A percentile compares a stretch with the other conserved stretches of the same genome.
Conservation (phyloP, 2,329 filamentous ascomycete species). For the Pseudocercospora musae region DNA sequence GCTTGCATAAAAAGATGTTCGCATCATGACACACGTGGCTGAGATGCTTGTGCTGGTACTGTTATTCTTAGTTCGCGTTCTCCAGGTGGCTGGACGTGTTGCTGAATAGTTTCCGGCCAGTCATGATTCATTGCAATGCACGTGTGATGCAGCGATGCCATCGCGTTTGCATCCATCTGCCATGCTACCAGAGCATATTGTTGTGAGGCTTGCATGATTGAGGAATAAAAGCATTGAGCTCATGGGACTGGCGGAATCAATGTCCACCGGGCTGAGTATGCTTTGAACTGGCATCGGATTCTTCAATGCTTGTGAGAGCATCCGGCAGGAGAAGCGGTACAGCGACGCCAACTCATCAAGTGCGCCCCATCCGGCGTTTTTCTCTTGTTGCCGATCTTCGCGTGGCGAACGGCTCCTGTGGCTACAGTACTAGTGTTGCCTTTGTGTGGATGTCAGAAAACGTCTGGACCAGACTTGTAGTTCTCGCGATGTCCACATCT, state of each 20-base stretch:
- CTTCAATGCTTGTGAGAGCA: neutral
- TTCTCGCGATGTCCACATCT: neutral
- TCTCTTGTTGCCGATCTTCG: neutral
- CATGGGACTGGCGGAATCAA: too few species aligned
- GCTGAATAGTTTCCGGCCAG: too few species aligned
- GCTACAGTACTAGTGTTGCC: neutral
- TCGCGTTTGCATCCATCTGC: too few species aligned
- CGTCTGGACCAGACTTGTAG: neutral
- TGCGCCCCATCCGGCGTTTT: neutral
- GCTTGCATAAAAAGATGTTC: too few species aligned
- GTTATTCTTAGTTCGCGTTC: neutral
- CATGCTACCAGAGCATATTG: too few species aligned
- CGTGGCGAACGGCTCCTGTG: conserved; percentile 1
- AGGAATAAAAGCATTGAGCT: too few species aligned
- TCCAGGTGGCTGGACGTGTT: too few species aligned
- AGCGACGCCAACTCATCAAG: neutral
- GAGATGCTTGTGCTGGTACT: neutral
- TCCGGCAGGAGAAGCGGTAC: neutral
- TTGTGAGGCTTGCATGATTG: too few species aligned
- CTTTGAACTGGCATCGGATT: neutral
- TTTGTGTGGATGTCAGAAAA: neutral
- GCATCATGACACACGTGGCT: neutral
- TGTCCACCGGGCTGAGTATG: too few species aligned
- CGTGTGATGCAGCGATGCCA: too few species aligned
- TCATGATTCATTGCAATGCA: too few species aligned